phyloP scores from a whole-genome alignment of 371 early-diverging fungal genomes.

The Mucor sp. region DNA sequence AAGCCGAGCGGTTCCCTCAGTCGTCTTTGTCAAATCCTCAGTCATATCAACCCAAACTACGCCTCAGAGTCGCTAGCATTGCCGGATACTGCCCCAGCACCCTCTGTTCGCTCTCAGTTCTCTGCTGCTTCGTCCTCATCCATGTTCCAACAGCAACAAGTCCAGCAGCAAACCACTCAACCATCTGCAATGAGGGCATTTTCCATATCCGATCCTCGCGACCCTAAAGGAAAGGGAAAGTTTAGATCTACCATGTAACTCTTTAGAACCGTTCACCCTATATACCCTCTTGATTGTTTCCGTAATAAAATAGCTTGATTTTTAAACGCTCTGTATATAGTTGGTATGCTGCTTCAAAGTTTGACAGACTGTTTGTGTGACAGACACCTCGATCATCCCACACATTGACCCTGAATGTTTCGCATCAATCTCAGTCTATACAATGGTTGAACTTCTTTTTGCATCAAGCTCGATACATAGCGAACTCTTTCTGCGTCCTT shows the following conservation, averaged over 20 bases:
- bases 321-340: not conserved
- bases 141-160: not conserved
- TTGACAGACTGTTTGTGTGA: not conserved
- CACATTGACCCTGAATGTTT: too few species aligned
- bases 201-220: constrained; percentile 5
- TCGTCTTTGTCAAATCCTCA: constrained; percentile 15
- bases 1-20: not conserved
- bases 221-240: constrained; percentile 6
- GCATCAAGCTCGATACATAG: too few species aligned
- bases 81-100: not conserved
- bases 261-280: not conserved
- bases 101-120: constrained; percentile 10
- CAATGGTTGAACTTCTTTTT: too few species aligned
- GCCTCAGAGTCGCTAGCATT: not conserved
- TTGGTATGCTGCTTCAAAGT: not conserved
- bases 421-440: too few species aligned
- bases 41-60: constrained; percentile 13
- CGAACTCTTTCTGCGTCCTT: too few species aligned
- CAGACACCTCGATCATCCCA: not conserved
- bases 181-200: not conserved
- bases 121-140: not conserved
- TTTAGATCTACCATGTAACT: not conserved
- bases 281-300: not conserved
- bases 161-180: not conserved
- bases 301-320: not conserved